A percentile compares a stretch with the other conserved stretches of the same genome.
Evolutionary conservation across 2,329 filamentous ascomycete species (phyloP).

Genomic region (Arthrobotrys sinensis): DNA sequence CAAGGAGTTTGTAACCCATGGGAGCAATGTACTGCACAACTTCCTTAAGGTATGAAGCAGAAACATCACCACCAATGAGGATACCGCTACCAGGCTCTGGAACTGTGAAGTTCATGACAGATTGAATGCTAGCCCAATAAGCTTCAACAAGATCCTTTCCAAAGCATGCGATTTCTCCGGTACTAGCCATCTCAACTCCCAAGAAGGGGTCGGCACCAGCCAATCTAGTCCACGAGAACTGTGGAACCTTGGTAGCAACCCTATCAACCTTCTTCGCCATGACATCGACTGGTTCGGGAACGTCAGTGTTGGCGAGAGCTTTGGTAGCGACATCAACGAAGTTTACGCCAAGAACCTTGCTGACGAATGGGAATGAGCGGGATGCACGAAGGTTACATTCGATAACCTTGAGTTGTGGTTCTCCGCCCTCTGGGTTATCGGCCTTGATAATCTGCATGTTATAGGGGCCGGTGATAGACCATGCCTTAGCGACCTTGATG

Average conservation of each 20-base stretch:
- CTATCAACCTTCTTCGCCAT: slow-evolving; percentile 93
- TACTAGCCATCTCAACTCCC: slow-evolving; percentile 96
- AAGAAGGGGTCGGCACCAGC: slow-evolving; percentile 97
- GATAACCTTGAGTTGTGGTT: slow-evolving; percentile 90
- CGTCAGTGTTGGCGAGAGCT: slow-evolving; percentile 86
- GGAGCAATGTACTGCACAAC: slow-evolving; percentile 90
- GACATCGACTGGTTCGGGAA: slow-evolving; percentile 87
- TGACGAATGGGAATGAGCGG: slow-evolving; percentile 97
- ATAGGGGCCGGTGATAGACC: slow-evolving; percentile 97
- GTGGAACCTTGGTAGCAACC: slow-evolving; percentile 95
- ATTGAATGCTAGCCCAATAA: slow-evolving; percentile 97
- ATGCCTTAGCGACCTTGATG: slow-evolving; percentile 94
- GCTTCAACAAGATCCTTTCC: slow-evolving; percentile 95
- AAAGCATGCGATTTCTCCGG: slow-evolving; percentile 98
- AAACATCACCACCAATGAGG: slow-evolving; percentile 89
- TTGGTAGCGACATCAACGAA: slow-evolving; percentile 97
- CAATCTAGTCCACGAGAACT: slow-evolving; percentile 98
- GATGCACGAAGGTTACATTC: slow-evolving; percentile 98
- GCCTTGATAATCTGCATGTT: slow-evolving; percentile 99
- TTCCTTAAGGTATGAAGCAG: slow-evolving; percentile 78
- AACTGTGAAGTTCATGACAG: slow-evolving; percentile 99
- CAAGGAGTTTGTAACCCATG: slow-evolving; percentile 94
- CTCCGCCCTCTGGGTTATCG: slow-evolving; percentile 80
- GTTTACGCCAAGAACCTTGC: slow-evolving; percentile 95
- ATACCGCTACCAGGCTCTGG: slow-evolving; percentile 95